These are phyloP conservation scores for Pseudopithomyces chartarum DNA, from an alignment of 2,329 filamentous ascomycete genomes.

Conservation along the genomic window DNA sequence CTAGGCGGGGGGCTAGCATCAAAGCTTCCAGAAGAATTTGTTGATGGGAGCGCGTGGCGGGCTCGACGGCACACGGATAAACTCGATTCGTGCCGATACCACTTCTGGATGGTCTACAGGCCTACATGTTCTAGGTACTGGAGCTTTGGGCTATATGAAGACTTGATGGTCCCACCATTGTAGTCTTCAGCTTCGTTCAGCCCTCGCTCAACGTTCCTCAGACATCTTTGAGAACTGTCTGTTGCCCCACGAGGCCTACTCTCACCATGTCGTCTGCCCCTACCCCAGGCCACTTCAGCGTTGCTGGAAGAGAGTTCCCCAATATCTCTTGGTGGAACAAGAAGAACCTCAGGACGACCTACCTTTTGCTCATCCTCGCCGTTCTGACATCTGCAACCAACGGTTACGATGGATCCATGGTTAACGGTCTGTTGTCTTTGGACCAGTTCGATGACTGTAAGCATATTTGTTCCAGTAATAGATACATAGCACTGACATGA, in stretches of 20 bases:
- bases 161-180: slow-evolving; percentile 3
- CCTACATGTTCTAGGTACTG: slow-evolving; percentile 11
- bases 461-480: not conserved
- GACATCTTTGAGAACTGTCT: not conserved
- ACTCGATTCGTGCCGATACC: slow-evolving; percentile 9
- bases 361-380: slow-evolving; percentile 26
- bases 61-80: slow-evolving; percentile 24
- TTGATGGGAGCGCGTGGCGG: slow-evolving; percentile 9
- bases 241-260: not conserved
- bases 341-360: slow-evolving; percentile 19
- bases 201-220: slow-evolving; percentile 10
- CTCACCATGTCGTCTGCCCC: slow-evolving; percentile 10
- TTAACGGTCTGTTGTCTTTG: slow-evolving; percentile 31
- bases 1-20: slow-evolving; percentile 5
- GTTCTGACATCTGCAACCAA: slow-evolving; percentile 25
- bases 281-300: slow-evolving; percentile 21
- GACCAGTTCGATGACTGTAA: slow-evolving; percentile 27
- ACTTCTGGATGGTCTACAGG: slow-evolving; percentile 1
- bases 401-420: slow-evolving; percentile 26
- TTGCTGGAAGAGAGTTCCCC: slow-evolving; percentile 21
- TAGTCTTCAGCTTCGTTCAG: slow-evolving; percentile 13
- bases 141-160: slow-evolving; percentile 15
- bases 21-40: slow-evolving; percentile 21
- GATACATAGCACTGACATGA: not conserved
- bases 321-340: slow-evolving; percentile 21